A percentile compares a stretch with the other conserved stretches of the same genome.
Conservation (phyloP, 257 asterid genomes). For the Solanum okadae region DNA sequence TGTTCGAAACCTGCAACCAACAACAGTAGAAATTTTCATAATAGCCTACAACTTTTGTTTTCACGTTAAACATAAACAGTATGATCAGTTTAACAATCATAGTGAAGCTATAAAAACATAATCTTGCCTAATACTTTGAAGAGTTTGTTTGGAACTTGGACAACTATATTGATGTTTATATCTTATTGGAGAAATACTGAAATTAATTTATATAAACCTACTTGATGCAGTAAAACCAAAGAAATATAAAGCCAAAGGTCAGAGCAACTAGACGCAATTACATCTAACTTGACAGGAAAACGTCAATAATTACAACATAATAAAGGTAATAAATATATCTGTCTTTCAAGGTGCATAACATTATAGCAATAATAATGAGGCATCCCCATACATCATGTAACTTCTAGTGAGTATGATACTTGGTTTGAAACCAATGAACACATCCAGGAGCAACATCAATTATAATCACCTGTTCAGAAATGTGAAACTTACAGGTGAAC, state of each 20-base stretch:
- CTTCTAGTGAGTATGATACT: neutral
- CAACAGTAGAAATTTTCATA: neutral
- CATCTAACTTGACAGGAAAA: neutral
- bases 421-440: neutral
- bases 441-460: neutral
- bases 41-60: neutral
- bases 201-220: neutral
- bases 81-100: neutral
- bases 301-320: neutral
- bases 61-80: neutral
- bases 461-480: neutral
- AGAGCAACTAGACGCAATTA: neutral
- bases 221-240: neutral
- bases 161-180: neutral
- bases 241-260: neutral
- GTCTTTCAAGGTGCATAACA: neutral
- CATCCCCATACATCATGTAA: neutral
- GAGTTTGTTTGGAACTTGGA: neutral
- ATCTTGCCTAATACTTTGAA: neutral
- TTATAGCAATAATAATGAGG: neutral
- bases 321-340: neutral
- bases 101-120: neutral
- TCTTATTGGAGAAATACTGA: neutral
- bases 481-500: slow-evolving; percentile 21
- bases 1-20: slow-evolving; percentile 9